Evolutionary conservation across 148 eudicot genomes (phyloP).

Genomic region (Selenicereus undatus): DNA sequence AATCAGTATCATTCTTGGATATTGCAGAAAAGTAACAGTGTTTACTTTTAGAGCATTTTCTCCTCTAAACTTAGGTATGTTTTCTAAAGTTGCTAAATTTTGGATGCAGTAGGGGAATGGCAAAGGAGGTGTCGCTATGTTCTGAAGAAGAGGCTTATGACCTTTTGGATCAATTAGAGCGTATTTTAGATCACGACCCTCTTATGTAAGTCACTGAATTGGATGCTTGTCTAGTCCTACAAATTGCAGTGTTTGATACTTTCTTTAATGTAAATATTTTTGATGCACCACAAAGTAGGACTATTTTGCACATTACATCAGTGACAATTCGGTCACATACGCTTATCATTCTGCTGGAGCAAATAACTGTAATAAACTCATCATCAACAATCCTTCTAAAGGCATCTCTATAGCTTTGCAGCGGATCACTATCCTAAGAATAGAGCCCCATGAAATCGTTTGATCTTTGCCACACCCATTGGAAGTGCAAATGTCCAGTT

Average conservation of each 20-base stretch:
- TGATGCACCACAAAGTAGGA: background rate
- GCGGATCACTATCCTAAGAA: background rate
- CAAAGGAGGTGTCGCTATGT: constrained; percentile 6
- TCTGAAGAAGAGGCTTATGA: constrained; percentile 26
- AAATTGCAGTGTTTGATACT: background rate
- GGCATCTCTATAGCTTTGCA: background rate
- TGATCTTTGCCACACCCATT: background rate
- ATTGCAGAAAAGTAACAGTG: background rate
- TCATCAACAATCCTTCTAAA: background rate
- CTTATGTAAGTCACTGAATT: constrained; percentile 35
- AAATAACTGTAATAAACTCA: background rate
- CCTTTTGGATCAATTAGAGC: constrained; percentile 35
- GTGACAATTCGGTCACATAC: background rate
- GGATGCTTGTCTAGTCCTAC: background rate
- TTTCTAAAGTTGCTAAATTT: background rate
- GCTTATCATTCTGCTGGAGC: background rate
- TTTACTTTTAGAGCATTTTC: background rate
- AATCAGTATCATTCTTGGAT: background rate
- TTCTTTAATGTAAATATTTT: background rate
- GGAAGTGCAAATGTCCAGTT: background rate
- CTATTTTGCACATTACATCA: background rate
- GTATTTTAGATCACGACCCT: constrained; percentile 43
- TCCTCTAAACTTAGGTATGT: background rate
- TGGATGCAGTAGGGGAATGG: constrained; percentile 16
- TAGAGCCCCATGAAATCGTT: background rate